Evolutionary conservation across 306 rosid genomes (phyloP), one percentile per base, ranked within the genome.

Genomic region (Castanea mollissima): DNA sequence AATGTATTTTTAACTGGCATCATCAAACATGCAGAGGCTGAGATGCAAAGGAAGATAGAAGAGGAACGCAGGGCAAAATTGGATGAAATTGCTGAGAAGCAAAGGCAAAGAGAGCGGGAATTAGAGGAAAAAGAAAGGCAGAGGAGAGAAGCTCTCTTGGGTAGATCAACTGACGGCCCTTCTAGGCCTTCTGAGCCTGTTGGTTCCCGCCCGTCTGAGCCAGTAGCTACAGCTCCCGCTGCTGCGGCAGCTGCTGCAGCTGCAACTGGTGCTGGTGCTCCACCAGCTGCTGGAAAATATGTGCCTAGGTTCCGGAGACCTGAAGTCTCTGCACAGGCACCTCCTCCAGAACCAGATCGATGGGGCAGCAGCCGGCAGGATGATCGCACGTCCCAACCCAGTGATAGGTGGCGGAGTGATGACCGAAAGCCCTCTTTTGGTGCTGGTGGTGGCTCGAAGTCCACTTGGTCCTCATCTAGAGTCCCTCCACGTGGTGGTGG

Each of bases 401-500:
- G 88, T 74, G 91, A 91, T 64, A 89, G 88, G 84, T 96, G 99
- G 99, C 93, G 97, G 52, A 57, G 59, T 58, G 97, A 89, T 32
- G 95, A 90, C 15, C 85, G 91, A 1, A 88, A 58, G 78, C 34
- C 89, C 1, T 46, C 86, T 0, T 85, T 89, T 62, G 92, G 90
- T 72, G 11, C 11, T 38, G 58, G 83, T 14, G 92, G 88, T 19
- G 85, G 88, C 64, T 38, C 97, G 13, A 87, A 88, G 78, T 74
- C 97, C 4, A 71, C 93, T 3, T 93, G 98, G 99, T 85, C 99
- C 25, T 87, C 95, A 29, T 87, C 99, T 58, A 89, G 90, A 87
- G 75, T 23, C 51, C 81, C 85, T 14, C 76, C 86, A 2, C 89
- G 84, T 12, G 54, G 54, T 6, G 78, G 85, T 31, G 60, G 77